These are phyloP conservation scores for Apiospora koreana DNA, from an alignment of 2,329 filamentous ascomycete genomes.

Conservation along the genomic window DNA sequence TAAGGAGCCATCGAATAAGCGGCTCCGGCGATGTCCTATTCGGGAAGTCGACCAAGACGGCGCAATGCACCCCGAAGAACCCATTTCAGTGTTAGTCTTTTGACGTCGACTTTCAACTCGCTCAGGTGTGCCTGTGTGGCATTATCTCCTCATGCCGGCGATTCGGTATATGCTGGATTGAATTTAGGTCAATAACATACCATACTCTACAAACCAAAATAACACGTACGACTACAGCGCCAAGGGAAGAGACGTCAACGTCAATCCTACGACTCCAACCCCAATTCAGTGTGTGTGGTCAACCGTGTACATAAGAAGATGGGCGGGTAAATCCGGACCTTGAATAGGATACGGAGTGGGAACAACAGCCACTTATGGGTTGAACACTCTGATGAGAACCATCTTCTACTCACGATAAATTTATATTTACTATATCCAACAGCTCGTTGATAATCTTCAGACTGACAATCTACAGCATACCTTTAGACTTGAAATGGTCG, in stretches of 20 bases:
- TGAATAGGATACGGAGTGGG: not conserved
- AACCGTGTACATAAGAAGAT: not conserved
- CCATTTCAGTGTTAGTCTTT: not conserved
- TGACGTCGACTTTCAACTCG: not conserved
- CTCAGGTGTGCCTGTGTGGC: not conserved
- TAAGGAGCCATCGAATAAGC: not conserved
- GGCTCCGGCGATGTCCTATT: not conserved
- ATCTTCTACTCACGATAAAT: too few species aligned
- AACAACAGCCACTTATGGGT: not conserved
- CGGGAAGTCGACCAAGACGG: constrained; percentile 1
- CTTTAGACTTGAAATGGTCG: not conserved
- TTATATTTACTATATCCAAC: too few species aligned
- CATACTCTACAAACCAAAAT: not conserved
- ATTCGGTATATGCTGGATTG: not conserved
- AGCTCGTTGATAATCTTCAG: not conserved
- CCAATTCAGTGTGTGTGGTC: not conserved
- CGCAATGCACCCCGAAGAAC: not conserved
- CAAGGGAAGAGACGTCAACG: not conserved
- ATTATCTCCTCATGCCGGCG: not conserved
- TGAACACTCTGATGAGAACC: too few species aligned
- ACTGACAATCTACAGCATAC: not conserved
- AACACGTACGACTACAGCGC: not conserved
- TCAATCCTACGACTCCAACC: not conserved
- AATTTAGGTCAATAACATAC: not conserved
- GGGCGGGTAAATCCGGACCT: not conserved